A percentile compares a stretch with the other conserved stretches of the same genome.
phyloP scores from a whole-genome alignment of 331 rosid genomes.

The Cydonia oblonga region DNA sequence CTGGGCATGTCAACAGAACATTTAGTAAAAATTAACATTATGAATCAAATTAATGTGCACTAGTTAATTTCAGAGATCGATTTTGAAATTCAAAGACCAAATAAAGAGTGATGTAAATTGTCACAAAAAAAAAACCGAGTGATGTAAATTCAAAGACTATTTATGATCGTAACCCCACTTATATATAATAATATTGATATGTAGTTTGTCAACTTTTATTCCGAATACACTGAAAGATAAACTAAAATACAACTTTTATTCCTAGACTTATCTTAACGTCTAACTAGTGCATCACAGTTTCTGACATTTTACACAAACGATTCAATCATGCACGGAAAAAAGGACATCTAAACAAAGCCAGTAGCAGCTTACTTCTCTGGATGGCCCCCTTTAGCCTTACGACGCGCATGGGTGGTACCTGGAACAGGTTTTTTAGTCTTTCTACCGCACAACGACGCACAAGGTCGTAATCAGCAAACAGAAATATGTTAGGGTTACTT shows the following conservation, averaged over 20 bases:
- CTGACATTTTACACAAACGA: neutral
- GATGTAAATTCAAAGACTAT: too few relatives aligned
- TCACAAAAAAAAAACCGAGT: too few relatives aligned
- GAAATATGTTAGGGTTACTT: neutral
- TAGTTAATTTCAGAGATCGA: too few relatives aligned
- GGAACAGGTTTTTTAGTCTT: conserved; percentile 45
- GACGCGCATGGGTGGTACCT: conserved; percentile 41
- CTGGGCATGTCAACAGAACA: too few relatives aligned
- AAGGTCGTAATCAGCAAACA: neutral
- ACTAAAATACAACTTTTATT: conserved; percentile 4
- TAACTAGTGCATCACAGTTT: neutral
- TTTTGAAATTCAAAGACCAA: too few relatives aligned
- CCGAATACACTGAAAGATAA: neutral
- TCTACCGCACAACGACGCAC: conserved; percentile 31
- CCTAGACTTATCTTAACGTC: neutral
- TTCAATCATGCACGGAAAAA: conserved; percentile 15
- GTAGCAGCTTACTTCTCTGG: conserved; percentile 43
- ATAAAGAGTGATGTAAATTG: too few relatives aligned
- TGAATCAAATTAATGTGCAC: too few relatives aligned
- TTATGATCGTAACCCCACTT: too few relatives aligned
- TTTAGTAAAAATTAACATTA: too few relatives aligned
- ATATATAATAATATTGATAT: too few relatives aligned
- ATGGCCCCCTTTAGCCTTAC: conserved; percentile 66
- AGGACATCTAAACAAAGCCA: conserved; percentile 6
- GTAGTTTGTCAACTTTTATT: too few relatives aligned